A percentile compares a stretch with the other conserved stretches of the same genome.
Evolutionary conservation across 2,329 filamentous ascomycete species (phyloP).

Genomic region (Pestalotiopsis fici): DNA sequence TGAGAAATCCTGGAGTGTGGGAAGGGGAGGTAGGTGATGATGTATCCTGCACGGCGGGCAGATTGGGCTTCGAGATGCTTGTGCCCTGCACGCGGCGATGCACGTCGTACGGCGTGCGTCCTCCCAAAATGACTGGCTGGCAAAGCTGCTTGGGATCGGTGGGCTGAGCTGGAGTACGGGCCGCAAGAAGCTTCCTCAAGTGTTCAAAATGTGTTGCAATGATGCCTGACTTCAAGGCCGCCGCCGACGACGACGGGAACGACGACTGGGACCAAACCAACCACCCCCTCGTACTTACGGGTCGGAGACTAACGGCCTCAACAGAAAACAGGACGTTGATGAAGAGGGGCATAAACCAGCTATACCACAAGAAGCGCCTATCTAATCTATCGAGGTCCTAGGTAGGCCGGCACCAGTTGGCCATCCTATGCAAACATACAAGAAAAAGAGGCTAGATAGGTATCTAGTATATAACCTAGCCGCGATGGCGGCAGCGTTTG

Average conservation of each 20-base stretch:
- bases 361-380: background rate
- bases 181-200: constrained; percentile 1
- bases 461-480: background rate
- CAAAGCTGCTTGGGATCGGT: constrained; percentile 7
- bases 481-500: background rate
- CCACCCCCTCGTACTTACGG: background rate
- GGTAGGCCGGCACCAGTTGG: background rate
- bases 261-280: no score
- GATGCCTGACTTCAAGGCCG: background rate
- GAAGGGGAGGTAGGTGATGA: constrained; percentile 2
- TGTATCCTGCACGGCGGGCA: constrained; percentile 19
- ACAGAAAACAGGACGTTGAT: background rate
- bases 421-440: background rate
- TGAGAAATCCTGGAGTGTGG: background rate
- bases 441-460: background rate
- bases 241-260: background rate
- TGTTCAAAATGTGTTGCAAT: constrained; percentile 8
- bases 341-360: background rate
- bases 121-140: constrained; percentile 20
- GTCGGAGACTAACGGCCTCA: background rate
- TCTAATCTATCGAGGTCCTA: background rate
- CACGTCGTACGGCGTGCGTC: constrained; percentile 25
- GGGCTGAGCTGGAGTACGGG: constrained; percentile 6
- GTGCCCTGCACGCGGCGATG: constrained; percentile 11
- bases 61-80: constrained; percentile 30